Base-by-base conservation (phyloP, 202 grass and related monocot genomes). In the Schoenoplectus tabernaemontani region DNA sequence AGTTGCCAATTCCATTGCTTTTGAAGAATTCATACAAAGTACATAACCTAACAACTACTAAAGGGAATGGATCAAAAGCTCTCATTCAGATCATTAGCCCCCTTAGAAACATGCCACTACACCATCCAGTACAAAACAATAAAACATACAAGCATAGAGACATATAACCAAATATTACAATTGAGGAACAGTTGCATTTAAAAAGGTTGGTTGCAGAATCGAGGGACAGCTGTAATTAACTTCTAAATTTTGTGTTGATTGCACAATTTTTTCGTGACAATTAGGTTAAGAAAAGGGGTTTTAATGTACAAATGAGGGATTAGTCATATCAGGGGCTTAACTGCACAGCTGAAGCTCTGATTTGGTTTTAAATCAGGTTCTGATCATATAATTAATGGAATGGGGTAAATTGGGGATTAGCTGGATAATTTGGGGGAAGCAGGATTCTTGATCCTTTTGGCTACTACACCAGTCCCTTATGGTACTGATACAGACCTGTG, bases 251-350 rank as follows among this genome's bases (percentile, higher is more conserved):
- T 20, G n/a, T n/a, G n/a, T 82, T 87, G 41, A 2, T 51, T 57
- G 53, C 87, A 53, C 82, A 63, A 62, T 56, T 64, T 22, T 85
- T 24, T 6, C n/a, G 20, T 0, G 26, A 13, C 42, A 68, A 37
- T 67, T 47, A 70, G 20, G 41, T 70, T 47, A 69, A 47, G 41
- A 7, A 70, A 70, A 22, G n/a, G 11, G 23, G 20, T 39, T 70
- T 70, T 38, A n/a, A n/a, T 70, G 65, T 26, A 70, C 22, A 24
- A 44, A 44, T 70, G 65, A 70, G 39, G 4, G 22, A 24, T 70
- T 46, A 5, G 0, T 46, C 42, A 11, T 9, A 39, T 84, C 46
- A 3, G 20, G 17, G 7, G 39, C n/a, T 2, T 42, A 43, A 12
- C 46, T 19, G 36, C 63, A 66, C 17, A 41, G 4, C 0, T 24